A percentile compares a stretch with the other conserved stretches of the same genome.
Conservation (phyloP, 2,329 filamentous ascomycete species). For the Aspergillus pseudoterreus region DNA sequence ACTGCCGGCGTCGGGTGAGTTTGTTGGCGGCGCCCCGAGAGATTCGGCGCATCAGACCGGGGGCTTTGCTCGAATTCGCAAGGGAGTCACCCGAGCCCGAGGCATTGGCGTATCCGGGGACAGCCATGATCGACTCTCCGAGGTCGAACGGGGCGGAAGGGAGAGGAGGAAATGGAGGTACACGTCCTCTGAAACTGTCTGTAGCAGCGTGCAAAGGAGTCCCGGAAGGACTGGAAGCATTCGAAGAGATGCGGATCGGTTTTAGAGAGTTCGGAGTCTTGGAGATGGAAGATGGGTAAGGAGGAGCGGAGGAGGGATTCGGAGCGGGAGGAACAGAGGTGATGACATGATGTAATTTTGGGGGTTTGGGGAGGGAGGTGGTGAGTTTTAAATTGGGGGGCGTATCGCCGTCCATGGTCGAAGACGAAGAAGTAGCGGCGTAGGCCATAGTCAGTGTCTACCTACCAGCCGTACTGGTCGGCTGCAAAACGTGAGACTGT, state of each 20-base stretch:
- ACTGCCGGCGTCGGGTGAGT: slow-evolving; percentile 68
- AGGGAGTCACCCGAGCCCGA: slow-evolving; percentile 60
- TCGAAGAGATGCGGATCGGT: slow-evolving; percentile 24
- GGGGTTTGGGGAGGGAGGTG: slow-evolving; percentile 27
- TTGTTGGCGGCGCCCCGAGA: slow-evolving; percentile 75
- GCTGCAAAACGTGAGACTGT: slow-evolving; percentile 26
- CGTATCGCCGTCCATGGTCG: slow-evolving; percentile 35
- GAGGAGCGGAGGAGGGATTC: slow-evolving; percentile 24
- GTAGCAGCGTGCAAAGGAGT: slow-evolving; percentile 33
- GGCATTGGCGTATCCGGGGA: slow-evolving; percentile 40
- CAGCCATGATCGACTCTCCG: slow-evolving; percentile 64
- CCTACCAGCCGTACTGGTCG: slow-evolving; percentile 27
- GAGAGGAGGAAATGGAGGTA: slow-evolving; percentile 23
- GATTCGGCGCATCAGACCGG: slow-evolving; percentile 74
- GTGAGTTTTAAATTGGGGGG: slow-evolving; percentile 35
- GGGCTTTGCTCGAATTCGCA: slow-evolving; percentile 51
- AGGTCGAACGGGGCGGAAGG: slow-evolving; percentile 61
- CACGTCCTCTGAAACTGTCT: slow-evolving; percentile 30
- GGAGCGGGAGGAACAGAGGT: slow-evolving; percentile 25
- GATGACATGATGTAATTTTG: slow-evolving; percentile 34
- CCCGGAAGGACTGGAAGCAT: slow-evolving; percentile 32
- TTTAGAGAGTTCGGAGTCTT: slow-evolving; percentile 28
- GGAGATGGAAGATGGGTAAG: slow-evolving; percentile 28
- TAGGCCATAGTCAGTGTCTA: slow-evolving; percentile 34
- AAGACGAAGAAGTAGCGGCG: slow-evolving; percentile 31